Evolutionary conservation across 805 yeast genomes (phyloP).

Genomic region (Lipomyces yamanashiensis): DNA sequence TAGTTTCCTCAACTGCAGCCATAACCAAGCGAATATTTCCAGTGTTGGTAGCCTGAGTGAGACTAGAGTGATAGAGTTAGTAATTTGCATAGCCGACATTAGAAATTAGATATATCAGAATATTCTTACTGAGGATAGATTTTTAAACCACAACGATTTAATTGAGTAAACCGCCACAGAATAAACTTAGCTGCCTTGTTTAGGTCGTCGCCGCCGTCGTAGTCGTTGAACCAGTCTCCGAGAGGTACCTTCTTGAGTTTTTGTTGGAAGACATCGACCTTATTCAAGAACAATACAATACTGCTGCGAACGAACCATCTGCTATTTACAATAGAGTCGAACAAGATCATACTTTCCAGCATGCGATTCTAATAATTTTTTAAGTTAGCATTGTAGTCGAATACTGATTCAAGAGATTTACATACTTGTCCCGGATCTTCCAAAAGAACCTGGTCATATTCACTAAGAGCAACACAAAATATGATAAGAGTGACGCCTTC

Average conservation of each 20-base stretch:
- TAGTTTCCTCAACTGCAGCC: conserved; percentile 81
- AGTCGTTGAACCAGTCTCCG: conserved; percentile 84
- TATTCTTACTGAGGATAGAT: conserved; percentile 68
- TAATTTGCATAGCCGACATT: background rate
- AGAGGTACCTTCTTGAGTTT: conserved; percentile 81
- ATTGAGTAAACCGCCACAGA: conserved; percentile 84
- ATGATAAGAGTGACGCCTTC: conserved; percentile 89
- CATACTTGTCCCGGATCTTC: conserved; percentile 65
- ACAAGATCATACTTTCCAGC: conserved; percentile 79
- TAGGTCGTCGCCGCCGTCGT: conserved; percentile 76
- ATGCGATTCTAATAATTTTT: conserved; percentile 59
- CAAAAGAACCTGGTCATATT: conserved; percentile 82
- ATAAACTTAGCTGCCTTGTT: conserved; percentile 91
- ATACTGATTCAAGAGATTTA: background rate
- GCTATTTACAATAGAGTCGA: conserved; percentile 89
- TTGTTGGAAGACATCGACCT: conserved; percentile 87
- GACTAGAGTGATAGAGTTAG: conserved; percentile 40
- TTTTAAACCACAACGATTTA: conserved; percentile 78
- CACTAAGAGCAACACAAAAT: conserved; percentile 88
- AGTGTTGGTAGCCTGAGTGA: conserved; percentile 94
- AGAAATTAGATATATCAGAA: background rate
- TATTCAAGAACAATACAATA: conserved; percentile 82
- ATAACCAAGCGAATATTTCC: conserved; percentile 83
- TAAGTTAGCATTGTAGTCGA: background rate
- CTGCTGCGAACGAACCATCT: conserved; percentile 91